Conservation (phyloP, 164 flowering plant species). For the Umbellularia californica region DNA sequence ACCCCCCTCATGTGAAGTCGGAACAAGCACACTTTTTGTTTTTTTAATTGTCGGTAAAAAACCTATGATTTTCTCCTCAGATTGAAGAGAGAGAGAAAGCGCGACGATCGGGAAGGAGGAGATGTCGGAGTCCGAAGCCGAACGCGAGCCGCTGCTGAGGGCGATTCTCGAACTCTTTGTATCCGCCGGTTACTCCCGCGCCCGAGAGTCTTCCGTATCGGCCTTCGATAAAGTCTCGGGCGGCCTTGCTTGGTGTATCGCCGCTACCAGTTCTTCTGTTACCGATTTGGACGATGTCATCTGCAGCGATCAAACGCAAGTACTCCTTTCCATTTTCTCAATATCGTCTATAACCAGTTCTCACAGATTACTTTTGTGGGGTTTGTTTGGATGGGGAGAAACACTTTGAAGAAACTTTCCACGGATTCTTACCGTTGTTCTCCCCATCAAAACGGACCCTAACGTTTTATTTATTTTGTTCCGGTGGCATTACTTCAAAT, state of each 20-base stretch:
- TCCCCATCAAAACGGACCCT: not conserved
- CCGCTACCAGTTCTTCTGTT: constrained; percentile 1
- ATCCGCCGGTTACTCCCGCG: constrained; percentile 17
- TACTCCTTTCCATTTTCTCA: constrained; percentile 4
- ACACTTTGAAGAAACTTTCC: not conserved
- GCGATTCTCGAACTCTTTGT: constrained; percentile 15
- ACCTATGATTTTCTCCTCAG: too few species aligned
- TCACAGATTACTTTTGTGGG: not conserved
- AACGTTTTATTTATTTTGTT: too few species aligned
- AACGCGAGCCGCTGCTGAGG: not conserved
- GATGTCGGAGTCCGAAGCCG: constrained; percentile 10
- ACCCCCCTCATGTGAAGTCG: too few species aligned
- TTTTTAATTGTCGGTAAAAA: too few species aligned
- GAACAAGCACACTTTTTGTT: too few species aligned
- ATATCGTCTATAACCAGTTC: not conserved
- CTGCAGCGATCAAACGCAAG: constrained; percentile 15
- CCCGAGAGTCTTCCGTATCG: constrained; percentile 3
- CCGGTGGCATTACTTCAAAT: too few species aligned
- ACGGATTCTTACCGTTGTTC: not conserved
- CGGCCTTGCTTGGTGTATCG: constrained; percentile 20
- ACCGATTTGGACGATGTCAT: constrained; percentile 2
- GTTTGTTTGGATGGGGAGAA: not conserved
- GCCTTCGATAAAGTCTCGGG: constrained; percentile 11
- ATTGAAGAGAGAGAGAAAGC: too few species aligned
- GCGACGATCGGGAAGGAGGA: not conserved